Evolutionary conservation across 352 stramenopile genomes (phyloP).

Genomic region (Pythium insidiosum): DNA sequence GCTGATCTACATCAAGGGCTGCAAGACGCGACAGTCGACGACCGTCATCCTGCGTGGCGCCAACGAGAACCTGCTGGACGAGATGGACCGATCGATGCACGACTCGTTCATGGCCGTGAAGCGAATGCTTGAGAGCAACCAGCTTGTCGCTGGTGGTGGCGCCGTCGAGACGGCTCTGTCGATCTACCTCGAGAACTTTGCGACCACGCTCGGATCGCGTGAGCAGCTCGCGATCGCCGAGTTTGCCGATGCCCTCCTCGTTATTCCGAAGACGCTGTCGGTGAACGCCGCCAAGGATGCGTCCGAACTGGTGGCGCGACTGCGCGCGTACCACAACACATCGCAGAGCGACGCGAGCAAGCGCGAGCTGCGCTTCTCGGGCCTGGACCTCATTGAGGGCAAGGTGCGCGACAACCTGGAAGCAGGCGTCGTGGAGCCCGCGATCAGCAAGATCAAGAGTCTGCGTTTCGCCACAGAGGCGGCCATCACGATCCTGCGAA

Average conservation of each 20-base stretch:
- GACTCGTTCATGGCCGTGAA: slow-evolving; percentile 99
- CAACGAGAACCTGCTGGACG: slow-evolving; percentile 99
- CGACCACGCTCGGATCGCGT: slow-evolving; percentile 92
- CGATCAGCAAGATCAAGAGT: slow-evolving; percentile 99
- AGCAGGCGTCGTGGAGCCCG: slow-evolving; percentile 97
- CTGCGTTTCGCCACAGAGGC: slow-evolving; percentile 98
- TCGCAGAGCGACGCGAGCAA: slow-evolving; percentile 85
- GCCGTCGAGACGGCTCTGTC: slow-evolving; percentile 97
- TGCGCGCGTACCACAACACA: slow-evolving; percentile 96
- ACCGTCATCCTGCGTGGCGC: slow-evolving; percentile 98
- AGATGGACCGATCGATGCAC: slow-evolving; percentile 99
- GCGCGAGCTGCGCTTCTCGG: slow-evolving; percentile 78
- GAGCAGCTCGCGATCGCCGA: slow-evolving; percentile 99
- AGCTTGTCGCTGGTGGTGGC: slow-evolving; percentile 96
- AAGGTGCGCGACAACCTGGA: slow-evolving; percentile 94
- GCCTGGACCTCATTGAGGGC: slow-evolving; percentile 96
- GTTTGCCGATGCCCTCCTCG: slow-evolving; percentile 97
- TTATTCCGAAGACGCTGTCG: slow-evolving; percentile 98
- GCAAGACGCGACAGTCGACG: slow-evolving; percentile 89
- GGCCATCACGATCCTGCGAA: slow-evolving; percentile 99
- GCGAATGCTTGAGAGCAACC: slow-evolving; percentile 99
- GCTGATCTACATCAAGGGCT: slow-evolving; percentile 98
- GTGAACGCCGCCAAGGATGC: slow-evolving; percentile 99
- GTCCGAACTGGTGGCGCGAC: slow-evolving; percentile 96
- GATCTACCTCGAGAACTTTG: slow-evolving; percentile 98